Evolutionary conservation across 768 basidiomycete genomes (phyloP).

Genomic region (Cystobasidiopsis lactophilus): DNA sequence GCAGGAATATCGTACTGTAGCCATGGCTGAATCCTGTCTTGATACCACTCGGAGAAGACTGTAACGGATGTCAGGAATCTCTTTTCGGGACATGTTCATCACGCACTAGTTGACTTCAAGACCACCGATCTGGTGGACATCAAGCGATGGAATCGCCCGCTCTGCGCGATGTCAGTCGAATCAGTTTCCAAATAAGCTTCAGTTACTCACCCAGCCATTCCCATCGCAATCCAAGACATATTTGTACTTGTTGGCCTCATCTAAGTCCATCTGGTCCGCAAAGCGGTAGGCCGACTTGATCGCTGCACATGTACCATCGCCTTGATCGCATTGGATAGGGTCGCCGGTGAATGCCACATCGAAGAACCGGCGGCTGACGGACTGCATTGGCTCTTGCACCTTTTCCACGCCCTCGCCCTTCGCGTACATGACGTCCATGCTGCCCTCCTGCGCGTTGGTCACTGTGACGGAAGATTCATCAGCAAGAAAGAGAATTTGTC

Average conservation of each 20-base stretch:
- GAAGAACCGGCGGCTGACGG: conserved; percentile 11
- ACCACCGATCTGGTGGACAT: conserved; percentile 28
- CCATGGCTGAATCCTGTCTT: conserved; percentile 25
- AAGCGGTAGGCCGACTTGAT: conserved; percentile 10
- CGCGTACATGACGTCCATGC: not conserved
- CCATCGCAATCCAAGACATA: conserved; percentile 19
- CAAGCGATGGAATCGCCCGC: conserved; percentile 57
- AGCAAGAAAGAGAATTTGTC: no score
- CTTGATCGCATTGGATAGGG: conserved; percentile 14
- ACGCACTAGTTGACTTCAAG: conserved; percentile 24
- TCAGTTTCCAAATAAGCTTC: not conserved
- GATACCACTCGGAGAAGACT: conserved; percentile 19
- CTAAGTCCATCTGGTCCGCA: conserved; percentile 6
- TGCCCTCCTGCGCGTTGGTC: not conserved
- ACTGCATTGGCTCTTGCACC: not conserved
- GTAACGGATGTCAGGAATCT: not conserved
- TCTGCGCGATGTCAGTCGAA: conserved; percentile 45
- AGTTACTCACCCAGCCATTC: conserved; percentile 10
- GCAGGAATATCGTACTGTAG: conserved; percentile 24
- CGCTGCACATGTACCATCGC: conserved; percentile 14
- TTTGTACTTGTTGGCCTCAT: conserved; percentile 19
- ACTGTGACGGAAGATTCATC: not conserved
- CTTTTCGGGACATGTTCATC: not conserved
- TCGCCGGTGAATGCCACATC: conserved; percentile 16
- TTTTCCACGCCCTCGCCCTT: conserved; percentile 3